Evolutionary conservation across 106 monocot species (phyloP), one percentile per base, ranked within the genome.

Genomic region (Dendrobium huoshanense): DNA sequence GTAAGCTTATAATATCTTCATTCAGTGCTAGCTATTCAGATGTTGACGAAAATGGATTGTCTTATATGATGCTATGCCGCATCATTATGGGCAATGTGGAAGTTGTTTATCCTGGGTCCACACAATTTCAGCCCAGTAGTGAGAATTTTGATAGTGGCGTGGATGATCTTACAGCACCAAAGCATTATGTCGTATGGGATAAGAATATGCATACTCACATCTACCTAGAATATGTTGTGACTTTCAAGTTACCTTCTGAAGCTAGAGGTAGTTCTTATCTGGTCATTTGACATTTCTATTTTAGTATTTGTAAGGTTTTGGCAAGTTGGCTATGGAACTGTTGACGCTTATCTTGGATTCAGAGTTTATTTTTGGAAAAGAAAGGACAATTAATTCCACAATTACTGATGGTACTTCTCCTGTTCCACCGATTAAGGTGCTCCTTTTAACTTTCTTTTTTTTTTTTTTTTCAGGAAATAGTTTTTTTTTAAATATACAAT

Each of bases 41-140:
- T 79, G 81, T 87, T 67, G 91, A 91, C 83, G 85, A 92, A 87
- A 82, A 87, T 80, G 88, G 88, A 24, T n/a, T 90, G 47, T 55
- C 78, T 33, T 72, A 82, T 80, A 84, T 95, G 90, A 67, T 95
- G 25, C 81, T 95, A 79, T 95, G 95, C 81, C 91, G 95, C 64
- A 84, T 90, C 25, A 85, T 95, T 68, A 43, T 92, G 83, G 95
- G 95, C 80, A 95, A 92, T 40, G 75, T 86, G 73, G 95, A 95
- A 80, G 65, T 70, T 58, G 79, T 90, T 82, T 59, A 45, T n/a
- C 81, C 82, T 24, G 82, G 85, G 20, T 95, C 90, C 65, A 77
- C 82, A 27, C 95, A 95, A 81, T 90, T 73, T 51, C 84, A 88
- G 67, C 90, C 95, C 24, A 90, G 87, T 70, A 86, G 78, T 83